Percentiles rank a stretch among this genome's conserved stretches.
phyloP scores from a whole-genome alignment of 1,139 yeast species.

The Taphrina betulina region DNA sequence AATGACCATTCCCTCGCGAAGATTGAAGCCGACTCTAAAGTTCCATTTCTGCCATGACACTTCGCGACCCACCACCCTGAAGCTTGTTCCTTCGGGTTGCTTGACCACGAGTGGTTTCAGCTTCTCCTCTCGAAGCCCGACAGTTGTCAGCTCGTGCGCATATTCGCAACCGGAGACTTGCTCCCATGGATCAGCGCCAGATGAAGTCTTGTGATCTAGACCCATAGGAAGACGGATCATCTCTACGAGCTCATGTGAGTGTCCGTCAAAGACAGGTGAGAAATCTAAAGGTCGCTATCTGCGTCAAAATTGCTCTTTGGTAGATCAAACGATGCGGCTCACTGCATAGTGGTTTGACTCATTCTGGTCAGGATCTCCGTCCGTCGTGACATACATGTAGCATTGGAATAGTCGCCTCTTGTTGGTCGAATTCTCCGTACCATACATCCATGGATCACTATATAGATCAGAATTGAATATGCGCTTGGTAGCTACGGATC shows the following conservation, averaged over 20 bases:
- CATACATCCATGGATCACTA: slow-evolving; percentile 87
- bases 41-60: slow-evolving; percentile 75
- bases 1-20: slow-evolving; percentile 78
- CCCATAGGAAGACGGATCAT: slow-evolving; percentile 71
- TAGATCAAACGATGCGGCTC: background rate
- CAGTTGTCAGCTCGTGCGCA: slow-evolving; percentile 46
- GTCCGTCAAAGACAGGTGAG: slow-evolving; percentile 77
- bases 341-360: slow-evolving; percentile 55
- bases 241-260: slow-evolving; percentile 62
- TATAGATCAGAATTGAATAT: too few relatives aligned
- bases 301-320: background rate
- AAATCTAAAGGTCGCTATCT: slow-evolving; percentile 66
- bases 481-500: too few relatives aligned
- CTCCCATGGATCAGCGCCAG: slow-evolving; percentile 44
- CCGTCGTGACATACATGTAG: slow-evolving; percentile 68
- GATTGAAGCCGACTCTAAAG: slow-evolving; percentile 77
- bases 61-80: slow-evolving; percentile 63
- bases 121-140: slow-evolving; percentile 39
- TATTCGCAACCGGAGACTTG: slow-evolving; percentile 45
- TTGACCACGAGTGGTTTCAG: slow-evolving; percentile 63
- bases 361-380: slow-evolving; percentile 62
- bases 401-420: slow-evolving; percentile 76
- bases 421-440: slow-evolving; percentile 80
- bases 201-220: slow-evolving; percentile 67
- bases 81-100: slow-evolving; percentile 80